phyloP scores from a whole-genome alignment of 495 filamentous ascomycete genomes.

The Penicillium ochrochloron region DNA sequence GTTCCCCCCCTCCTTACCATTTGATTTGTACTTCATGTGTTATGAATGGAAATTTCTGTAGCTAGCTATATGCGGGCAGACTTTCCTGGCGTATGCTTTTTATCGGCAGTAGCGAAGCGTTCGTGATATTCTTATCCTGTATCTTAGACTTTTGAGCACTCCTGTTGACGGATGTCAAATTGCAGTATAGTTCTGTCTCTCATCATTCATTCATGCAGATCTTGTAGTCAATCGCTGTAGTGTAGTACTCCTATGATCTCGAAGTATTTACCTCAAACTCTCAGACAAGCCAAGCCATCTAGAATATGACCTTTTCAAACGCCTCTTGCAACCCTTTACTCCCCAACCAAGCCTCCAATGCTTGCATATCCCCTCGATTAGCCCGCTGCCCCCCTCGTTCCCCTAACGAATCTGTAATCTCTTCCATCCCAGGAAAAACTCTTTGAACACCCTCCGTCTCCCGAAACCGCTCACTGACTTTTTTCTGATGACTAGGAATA shows the following conservation, averaged over 20 bases:
- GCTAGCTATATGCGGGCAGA: conserved; percentile 16
- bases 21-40: conserved; percentile 27
- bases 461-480: conserved; percentile 47
- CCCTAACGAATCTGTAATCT: conserved; percentile 47
- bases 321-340: conserved; percentile 38
- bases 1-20: conserved; percentile 20
- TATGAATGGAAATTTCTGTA: conserved; percentile 27
- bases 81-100: conserved; percentile 3
- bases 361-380: conserved; percentile 52
- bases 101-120: conserved; percentile 1
- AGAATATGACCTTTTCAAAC: conserved; percentile 47
- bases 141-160: background rate
- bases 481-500: conserved; percentile 50
- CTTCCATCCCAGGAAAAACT: conserved; percentile 45
- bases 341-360: conserved; percentile 44
- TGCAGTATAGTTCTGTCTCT: background rate
- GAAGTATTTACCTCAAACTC: background rate
- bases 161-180: background rate
- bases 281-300: background rate
- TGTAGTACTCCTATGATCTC: background rate
- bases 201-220: background rate
- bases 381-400: conserved; percentile 45
- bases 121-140: background rate
- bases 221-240: background rate
- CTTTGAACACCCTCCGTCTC: conserved; percentile 36